Base-by-base conservation (phyloP, 768 basidiomycete species). In the Mycena pura region DNA sequence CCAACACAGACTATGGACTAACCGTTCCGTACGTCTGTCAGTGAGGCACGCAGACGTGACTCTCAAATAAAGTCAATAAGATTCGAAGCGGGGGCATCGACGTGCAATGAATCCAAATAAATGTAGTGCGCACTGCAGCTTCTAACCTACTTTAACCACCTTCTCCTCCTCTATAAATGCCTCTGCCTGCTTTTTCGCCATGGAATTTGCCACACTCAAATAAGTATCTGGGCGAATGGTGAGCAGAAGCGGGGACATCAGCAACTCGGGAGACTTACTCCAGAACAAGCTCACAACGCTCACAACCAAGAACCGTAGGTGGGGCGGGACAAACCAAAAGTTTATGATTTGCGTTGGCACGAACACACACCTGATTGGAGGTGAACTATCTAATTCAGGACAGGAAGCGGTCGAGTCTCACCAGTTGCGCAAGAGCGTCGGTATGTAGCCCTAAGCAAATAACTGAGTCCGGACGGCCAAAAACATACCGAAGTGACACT, bases 381-480 rank as follows among this genome's bases (percentile, higher is more conserved):
- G 21, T 34, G 27, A 31, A 19, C 15, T 13, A n/a, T 19, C 57
- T 48, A 25, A 25, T 24, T 14, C 14, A 3, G 17, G 21, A 48
- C 40, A 19, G 19, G 25, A 1, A 13, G 5, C 0, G 22, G 15
- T 14, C 3, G 32, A 5, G 29, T 14, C 82, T 63, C 53, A 88
- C 90, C 92, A 94, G 74, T 91, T 92, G 45, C 87, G 87, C 27
- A 93, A 63, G 24, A 94, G 74, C 0, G 93, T 94, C 0, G 90
- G 84, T 4, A 84, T 79, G 70, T 92, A 94, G 10, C 83, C 85
- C 87, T 91, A 64, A 3, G 24, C 40, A 17, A 57, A 39, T 47
- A 5, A 32, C 28, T 15, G 28, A 21, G 28, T 51, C 34, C 27
- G 21, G 24, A 45, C 19, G 0, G 15, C 6, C 38, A 39, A 1